These are phyloP conservation scores for Chlorociboria aeruginascens DNA, from an alignment of 495 filamentous ascomycete species.

Conservation along the genomic window DNA sequence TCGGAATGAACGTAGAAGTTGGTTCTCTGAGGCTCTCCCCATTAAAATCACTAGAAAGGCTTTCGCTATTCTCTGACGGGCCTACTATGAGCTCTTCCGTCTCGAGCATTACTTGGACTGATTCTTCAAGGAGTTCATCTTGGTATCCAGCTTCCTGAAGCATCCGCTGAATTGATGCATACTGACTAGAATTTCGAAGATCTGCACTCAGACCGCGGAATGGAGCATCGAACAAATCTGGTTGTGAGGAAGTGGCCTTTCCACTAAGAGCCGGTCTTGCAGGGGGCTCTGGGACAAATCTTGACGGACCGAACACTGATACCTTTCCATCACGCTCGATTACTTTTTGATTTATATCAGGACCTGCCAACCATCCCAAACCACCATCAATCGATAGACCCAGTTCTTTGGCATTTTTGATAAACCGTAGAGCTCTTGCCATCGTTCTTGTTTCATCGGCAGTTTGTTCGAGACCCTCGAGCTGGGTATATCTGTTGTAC, in stretches of 20 bases:
- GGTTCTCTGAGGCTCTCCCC: too few relatives aligned
- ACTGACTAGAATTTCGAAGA: not conserved
- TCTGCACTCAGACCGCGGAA: not conserved
- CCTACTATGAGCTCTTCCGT: slow-evolving; percentile 6
- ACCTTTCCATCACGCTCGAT: slow-evolving; percentile 1
- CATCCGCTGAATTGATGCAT: slow-evolving; percentile 10
- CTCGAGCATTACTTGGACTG: slow-evolving; percentile 17
- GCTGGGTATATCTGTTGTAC: slow-evolving; percentile 35
- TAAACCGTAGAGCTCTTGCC: slow-evolving; percentile 32
- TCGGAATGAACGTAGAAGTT: too few relatives aligned
- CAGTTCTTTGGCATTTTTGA: slow-evolving; percentile 32
- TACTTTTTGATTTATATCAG: slow-evolving; percentile 11
- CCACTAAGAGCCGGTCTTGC: not conserved
- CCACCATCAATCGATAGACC: slow-evolving; percentile 43
- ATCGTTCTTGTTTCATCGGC: slow-evolving; percentile 40
- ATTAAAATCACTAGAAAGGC: too few relatives aligned
- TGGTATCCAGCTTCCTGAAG: slow-evolving; percentile 17
- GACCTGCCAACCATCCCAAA: slow-evolving; percentile 38
- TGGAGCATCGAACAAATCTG: not conserved
- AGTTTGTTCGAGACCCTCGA: slow-evolving; percentile 35
- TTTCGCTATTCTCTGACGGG: not conserved
- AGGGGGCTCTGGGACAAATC: slow-evolving; percentile 8
- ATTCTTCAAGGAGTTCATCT: slow-evolving; percentile 6
- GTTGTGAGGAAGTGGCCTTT: not conserved
- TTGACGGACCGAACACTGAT: slow-evolving; percentile 15